Percentiles rank a stretch among this genome's conserved stretches.
phyloP scores from a whole-genome alignment of 1,284 basidiomycete genomes.

The Schizophyllum commune region DNA sequence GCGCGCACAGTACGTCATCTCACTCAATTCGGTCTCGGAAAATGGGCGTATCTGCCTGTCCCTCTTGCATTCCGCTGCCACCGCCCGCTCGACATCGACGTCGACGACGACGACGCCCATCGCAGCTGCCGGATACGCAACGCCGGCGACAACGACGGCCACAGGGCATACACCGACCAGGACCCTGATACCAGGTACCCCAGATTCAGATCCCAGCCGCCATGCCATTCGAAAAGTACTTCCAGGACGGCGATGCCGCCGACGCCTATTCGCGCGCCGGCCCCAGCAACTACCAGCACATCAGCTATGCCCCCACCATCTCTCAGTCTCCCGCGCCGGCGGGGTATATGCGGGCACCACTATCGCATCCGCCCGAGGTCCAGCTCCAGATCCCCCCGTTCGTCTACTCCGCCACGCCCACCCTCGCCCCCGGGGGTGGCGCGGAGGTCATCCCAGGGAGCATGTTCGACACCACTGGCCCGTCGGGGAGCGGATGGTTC shows the following conservation, averaged over 20 bases:
- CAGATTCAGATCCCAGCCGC: neutral
- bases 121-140: neutral
- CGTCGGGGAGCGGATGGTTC: slow-evolving; percentile 38
- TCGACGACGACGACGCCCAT: neutral
- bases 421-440: slow-evolving; percentile 61
- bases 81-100: neutral
- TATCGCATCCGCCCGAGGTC: slow-evolving; percentile 16
- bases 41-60: neutral
- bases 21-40: neutral
- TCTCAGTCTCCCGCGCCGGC: neutral
- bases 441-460: slow-evolving; percentile 43
- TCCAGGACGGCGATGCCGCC: slow-evolving; percentile 42
- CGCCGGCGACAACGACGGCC: neutral
- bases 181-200: neutral
- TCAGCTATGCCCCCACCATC: neutral
- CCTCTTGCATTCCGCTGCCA: neutral
- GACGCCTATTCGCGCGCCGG: slow-evolving; percentile 31
- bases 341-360: neutral
- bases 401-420: slow-evolving; percentile 45
- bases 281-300: slow-evolving; percentile 15
- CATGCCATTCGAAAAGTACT: neutral
- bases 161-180: neutral
- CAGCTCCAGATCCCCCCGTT: slow-evolving; percentile 61
- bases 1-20: neutral
- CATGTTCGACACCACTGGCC: slow-evolving; percentile 6